phyloP scores from a whole-genome alignment of 2,329 filamentous ascomycete genomes.

The Sporothrix dimorphospora region DNA sequence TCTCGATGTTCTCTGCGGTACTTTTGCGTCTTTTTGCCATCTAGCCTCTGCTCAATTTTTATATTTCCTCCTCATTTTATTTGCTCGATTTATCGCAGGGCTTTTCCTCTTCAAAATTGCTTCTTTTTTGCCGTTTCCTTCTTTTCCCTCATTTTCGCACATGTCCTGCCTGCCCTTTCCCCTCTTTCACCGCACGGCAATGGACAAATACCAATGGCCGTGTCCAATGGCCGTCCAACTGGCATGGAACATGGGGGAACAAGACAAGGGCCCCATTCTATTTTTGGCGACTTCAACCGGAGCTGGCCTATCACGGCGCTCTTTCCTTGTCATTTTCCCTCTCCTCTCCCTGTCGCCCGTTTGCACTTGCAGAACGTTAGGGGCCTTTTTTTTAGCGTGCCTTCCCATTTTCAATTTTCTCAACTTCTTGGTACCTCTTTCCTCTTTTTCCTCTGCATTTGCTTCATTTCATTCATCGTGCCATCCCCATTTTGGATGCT shows the following conservation, averaged over 20 bases:
- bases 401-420: neutral
- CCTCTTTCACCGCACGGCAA: conserved; percentile 13
- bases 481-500: neutral
- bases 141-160: neutral
- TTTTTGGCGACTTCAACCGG: conserved; percentile 7
- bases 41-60: neutral
- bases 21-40: neutral
- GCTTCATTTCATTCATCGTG: conserved; percentile 1
- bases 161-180: neutral
- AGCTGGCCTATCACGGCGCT: conserved; percentile 1
- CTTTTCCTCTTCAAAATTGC: neutral
- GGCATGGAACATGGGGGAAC: neutral
- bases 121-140: neutral
- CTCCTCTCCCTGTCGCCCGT: neutral
- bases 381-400: neutral
- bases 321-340: neutral
- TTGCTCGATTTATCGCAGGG: neutral
- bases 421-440: neutral
- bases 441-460: neutral
- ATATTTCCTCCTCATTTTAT: neutral
- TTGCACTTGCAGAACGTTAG: neutral
- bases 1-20: neutral
- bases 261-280: neutral
- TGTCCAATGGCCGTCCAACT: neutral
- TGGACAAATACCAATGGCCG: conserved; percentile 13